Base-by-base conservation (phyloP, 257 asterid species). In the Fraxinus americana region DNA sequence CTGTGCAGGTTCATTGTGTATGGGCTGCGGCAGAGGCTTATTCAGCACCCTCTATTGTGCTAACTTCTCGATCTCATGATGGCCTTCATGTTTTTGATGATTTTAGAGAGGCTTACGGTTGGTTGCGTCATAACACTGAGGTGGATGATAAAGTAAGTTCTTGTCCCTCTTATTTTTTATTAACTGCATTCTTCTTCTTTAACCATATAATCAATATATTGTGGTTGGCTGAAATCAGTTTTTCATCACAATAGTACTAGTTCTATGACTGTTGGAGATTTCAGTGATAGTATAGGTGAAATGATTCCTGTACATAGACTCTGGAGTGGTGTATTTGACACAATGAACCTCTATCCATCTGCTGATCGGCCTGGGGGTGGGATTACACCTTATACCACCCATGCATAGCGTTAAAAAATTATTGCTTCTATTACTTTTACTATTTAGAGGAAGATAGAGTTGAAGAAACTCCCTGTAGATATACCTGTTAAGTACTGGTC, bases 1-100 rank as follows among this genome's bases (percentile, higher is more conserved):
- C 67, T 38, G 59, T 80, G 87, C 68, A 96, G 99, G 94, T 93
- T 86, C 99, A 96, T 76, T 92, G 97, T 88, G 99, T 96, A 80
- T 93, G 99, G 99, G 98, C 98, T 66, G 99, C 99, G 27, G 97
- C 98, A 17, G 99, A 96, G 89, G 99, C 99, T 71, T 96, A 96
- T 88, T 96, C 99, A 76, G 98, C 99, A 70, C 99, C 99, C 34
- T 96, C 98, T 59, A 96, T 96, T 81, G 99, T 96, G 77, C 82
- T 93, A 71, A 93, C 99, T 43, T 89, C 98, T 79, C 97, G 87
- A 63, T 77, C 96, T 61, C 87, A 81, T 79, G 97, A 94, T 19
- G 99, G 99, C 16, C 92, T 96, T 84, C 98, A 96, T 74, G 98
- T 96, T 78, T 93, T 96, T 90, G 99, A 96, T 83, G 99, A 96